These are phyloP conservation scores for Pseudonectria buxi DNA, from an alignment of 2,329 filamentous ascomycete genomes.

Conservation along the genomic window DNA sequence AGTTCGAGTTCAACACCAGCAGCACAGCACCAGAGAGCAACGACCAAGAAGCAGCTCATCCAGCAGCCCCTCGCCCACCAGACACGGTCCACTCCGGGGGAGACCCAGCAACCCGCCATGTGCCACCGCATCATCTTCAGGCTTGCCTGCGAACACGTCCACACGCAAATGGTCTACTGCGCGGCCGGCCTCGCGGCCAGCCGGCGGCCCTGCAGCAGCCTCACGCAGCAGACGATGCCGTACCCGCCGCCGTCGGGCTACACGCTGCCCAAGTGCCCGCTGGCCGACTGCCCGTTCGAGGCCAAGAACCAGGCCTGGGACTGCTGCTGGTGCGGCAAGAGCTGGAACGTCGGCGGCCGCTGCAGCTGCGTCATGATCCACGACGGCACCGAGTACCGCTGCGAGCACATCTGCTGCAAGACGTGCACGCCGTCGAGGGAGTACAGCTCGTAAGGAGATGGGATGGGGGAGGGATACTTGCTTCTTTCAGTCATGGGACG, in stretches of 20 bases:
- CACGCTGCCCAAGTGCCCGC: constrained; percentile 35
- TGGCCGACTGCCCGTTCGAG: constrained; percentile 44
- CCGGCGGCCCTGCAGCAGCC: constrained; percentile 36
- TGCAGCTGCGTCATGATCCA: constrained; percentile 48
- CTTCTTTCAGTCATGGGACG: too few relatives aligned
- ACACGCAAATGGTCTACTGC: constrained; percentile 39
- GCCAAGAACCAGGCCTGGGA: constrained; percentile 44
- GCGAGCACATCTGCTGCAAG: constrained; percentile 49
- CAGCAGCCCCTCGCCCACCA: too few relatives aligned
- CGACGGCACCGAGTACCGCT: constrained; percentile 41
- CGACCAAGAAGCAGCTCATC: too few relatives aligned
- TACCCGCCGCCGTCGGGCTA: constrained; percentile 43
- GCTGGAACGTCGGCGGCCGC: constrained; percentile 42
- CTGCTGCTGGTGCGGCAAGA: constrained; percentile 51
- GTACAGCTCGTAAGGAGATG: constrained; percentile 11
- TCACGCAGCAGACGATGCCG: constrained; percentile 36
- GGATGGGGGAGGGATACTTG: background rate
- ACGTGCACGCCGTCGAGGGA: constrained; percentile 39
- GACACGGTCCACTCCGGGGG: too few relatives aligned
- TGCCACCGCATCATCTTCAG: constrained; percentile 45
- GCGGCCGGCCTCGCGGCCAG: constrained; percentile 29
- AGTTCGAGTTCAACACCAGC: too few relatives aligned
- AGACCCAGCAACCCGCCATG: too few relatives aligned
- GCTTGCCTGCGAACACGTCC: constrained; percentile 45
- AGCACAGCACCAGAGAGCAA: too few relatives aligned